phyloP scores from a whole-genome alignment of 2,329 filamentous ascomycete species.

The Paraconiothyrium brasiliense region DNA sequence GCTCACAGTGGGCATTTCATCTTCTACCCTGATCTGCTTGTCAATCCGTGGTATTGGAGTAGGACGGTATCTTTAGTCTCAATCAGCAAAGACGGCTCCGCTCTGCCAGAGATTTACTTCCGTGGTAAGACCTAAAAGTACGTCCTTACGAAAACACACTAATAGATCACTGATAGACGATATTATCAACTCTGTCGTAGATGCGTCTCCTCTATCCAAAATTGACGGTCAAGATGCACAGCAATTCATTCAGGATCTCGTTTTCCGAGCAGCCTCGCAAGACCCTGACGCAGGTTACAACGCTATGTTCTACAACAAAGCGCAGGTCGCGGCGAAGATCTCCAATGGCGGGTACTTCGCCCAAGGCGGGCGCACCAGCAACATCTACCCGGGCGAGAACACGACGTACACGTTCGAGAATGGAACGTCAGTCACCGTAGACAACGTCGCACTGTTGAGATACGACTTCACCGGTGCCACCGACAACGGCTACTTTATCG shows the following conservation, averaged over 20 bases:
- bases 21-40: slow-evolving; percentile 11
- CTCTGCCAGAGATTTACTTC: slow-evolving; percentile 13
- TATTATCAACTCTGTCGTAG: background rate
- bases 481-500: slow-evolving; percentile 5
- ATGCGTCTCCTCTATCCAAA: slow-evolving; percentile 15
- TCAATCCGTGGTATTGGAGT: slow-evolving; percentile 15
- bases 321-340: slow-evolving; percentile 15
- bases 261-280: slow-evolving; percentile 29
- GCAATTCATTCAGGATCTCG: slow-evolving; percentile 39
- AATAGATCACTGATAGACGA: background rate
- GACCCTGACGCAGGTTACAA: slow-evolving; percentile 50
- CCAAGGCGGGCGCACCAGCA: slow-evolving; percentile 17
- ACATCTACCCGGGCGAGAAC: slow-evolving; percentile 28
- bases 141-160: background rate
- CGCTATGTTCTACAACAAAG: slow-evolving; percentile 35
- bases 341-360: slow-evolving; percentile 23
- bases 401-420: slow-evolving; percentile 37
- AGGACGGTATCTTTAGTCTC: slow-evolving; percentile 10
- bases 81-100: slow-evolving; percentile 7
- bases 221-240: slow-evolving; percentile 44
- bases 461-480: slow-evolving; percentile 12
- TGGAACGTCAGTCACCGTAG: slow-evolving; percentile 27
- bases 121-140: background rate
- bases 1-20: slow-evolving; percentile 32
- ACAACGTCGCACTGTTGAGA: slow-evolving; percentile 10